These are phyloP conservation scores for Paramecium bursaria DNA, from an alignment of 73 alveolate genomes.

Conservation along the genomic window DNA sequence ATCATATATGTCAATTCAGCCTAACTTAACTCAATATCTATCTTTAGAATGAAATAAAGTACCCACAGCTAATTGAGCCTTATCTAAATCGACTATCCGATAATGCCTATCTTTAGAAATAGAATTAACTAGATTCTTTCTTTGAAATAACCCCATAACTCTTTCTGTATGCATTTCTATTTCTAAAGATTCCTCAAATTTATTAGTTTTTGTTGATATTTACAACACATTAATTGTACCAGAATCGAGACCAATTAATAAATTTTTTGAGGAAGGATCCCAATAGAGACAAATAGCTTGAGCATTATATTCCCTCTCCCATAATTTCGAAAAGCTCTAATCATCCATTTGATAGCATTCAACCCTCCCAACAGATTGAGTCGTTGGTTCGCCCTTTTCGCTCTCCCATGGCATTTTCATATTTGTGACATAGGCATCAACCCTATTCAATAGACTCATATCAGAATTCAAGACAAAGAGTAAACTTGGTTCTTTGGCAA, in stretches of 20 bases:
- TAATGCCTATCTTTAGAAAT: conserved; percentile 60
- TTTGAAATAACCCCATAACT: conserved; percentile 63
- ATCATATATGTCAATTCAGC: conserved; percentile 24
- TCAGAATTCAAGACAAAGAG: conserved; percentile 60
- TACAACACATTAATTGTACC: conserved; percentile 51
- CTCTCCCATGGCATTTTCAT: conserved; percentile 69
- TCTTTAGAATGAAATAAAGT: too few relatives aligned
- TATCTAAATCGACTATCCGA: conserved; percentile 18
- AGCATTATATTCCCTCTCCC: conserved; percentile 60
- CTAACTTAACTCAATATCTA: conserved; percentile 8
- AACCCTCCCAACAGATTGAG: conserved; percentile 64
- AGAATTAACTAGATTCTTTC: conserved; percentile 41
- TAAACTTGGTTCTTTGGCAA: conserved; percentile 48
- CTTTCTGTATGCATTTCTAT: conserved; percentile 50
- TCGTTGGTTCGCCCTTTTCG: conserved; percentile 34
- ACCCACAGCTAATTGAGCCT: conserved; percentile 21
- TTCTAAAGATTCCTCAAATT: conserved; percentile 53
- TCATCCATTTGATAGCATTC: conserved; percentile 59
- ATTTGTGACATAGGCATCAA: conserved; percentile 69
- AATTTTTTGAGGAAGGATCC: conserved; percentile 56
- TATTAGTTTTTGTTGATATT: conserved; percentile 23
- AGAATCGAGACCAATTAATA: conserved; percentile 54
- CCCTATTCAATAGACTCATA: conserved; percentile 67
- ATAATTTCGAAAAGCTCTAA: conserved; percentile 36
- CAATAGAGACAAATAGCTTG: conserved; percentile 69